These are phyloP conservation scores for Calendula officinalis DNA, from an alignment of 129 eudicot species.

Conservation along the genomic window DNA sequence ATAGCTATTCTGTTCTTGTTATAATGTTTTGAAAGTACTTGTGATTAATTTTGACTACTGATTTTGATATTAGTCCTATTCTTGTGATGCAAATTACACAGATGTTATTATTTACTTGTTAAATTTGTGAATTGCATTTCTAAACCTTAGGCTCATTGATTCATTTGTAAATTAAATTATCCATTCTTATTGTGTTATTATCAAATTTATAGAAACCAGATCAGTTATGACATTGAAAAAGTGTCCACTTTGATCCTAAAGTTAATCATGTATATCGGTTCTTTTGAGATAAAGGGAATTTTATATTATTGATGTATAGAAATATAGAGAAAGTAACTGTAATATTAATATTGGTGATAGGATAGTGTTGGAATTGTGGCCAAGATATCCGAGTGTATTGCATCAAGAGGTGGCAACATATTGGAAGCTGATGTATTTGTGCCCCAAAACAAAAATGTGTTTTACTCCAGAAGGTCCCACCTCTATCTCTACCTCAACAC, in stretches of 20 bases:
- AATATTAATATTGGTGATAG: constrained; percentile 26
- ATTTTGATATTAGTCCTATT: too few species aligned
- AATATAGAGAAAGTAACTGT: constrained; percentile 8
- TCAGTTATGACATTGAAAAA: constrained; percentile 3
- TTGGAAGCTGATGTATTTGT: constrained; percentile 85
- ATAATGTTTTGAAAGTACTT: too few species aligned
- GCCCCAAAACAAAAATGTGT: constrained; percentile 78
- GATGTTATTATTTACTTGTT: too few species aligned
- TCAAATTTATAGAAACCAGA: constrained; percentile 8
- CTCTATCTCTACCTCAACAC: constrained; percentile 5
- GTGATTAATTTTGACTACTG: too few species aligned
- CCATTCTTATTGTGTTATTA: too few species aligned
- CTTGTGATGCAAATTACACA: too few species aligned
- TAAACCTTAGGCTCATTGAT: background rate
- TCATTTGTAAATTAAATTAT: too few species aligned
- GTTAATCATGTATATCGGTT: constrained; percentile 12
- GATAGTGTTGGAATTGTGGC: constrained; percentile 95
- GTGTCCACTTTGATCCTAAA: constrained; percentile 1
- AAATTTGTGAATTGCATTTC: too few species aligned
- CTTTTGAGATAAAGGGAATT: background rate
- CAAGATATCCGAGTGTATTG: constrained; percentile 85
- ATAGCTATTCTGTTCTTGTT: too few species aligned
- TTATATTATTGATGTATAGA: background rate
- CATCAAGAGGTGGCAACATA: constrained; percentile 92
- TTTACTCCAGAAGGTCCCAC: constrained; percentile 85